Base-by-base conservation (phyloP, 345 rosid genomes). In the Syzygium aqueum region DNA sequence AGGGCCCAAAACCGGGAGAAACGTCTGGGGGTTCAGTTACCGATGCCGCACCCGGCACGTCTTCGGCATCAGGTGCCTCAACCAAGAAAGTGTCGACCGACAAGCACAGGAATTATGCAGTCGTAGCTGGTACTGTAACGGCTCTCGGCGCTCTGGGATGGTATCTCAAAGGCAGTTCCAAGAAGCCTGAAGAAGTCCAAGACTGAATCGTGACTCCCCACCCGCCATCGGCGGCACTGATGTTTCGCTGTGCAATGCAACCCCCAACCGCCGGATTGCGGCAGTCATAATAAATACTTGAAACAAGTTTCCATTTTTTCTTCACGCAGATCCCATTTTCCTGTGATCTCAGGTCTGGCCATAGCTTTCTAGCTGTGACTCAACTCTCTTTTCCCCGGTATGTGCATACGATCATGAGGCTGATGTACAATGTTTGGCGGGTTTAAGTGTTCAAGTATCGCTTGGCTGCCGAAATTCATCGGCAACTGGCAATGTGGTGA, bases 1-100 rank as follows among this genome's bases (percentile, higher is more conserved):
- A 94, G 98, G 99, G 98, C 85, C 96, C 97, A 19, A 91, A 93
- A 82, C 93, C 94, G 30, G 99, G 91, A 89, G 98, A 92, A 89
- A 92, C 88, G 52, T 88, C 94, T 23, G 90, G 91, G 30, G 87
- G 87, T n/a, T 53, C 94, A 28, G 93, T 89, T 53, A 22, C 90
- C 53, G 93, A 91, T 84, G 93, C 92, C 19, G 94, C 92, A 78
- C 92, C 95, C 11, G 87, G 90, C 30, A 80, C 90, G 63, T 84
- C 96, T 50, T 86, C 93, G 2, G 63, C 98, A 30, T 73, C 95
- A 2, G 92, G 96, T 78, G 87, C 89, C 53, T 89, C 99, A 1
- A 87, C 94, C 5, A 93, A 92, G 46, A 97, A 93, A 73, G 94
- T 91, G 85, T 97, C 99, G 8, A 91, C 94, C 6, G 99, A 95